These are phyloP conservation scores for Fraxinus albicans DNA, from an alignment of 305 asterid species.

Conservation along the genomic window DNA sequence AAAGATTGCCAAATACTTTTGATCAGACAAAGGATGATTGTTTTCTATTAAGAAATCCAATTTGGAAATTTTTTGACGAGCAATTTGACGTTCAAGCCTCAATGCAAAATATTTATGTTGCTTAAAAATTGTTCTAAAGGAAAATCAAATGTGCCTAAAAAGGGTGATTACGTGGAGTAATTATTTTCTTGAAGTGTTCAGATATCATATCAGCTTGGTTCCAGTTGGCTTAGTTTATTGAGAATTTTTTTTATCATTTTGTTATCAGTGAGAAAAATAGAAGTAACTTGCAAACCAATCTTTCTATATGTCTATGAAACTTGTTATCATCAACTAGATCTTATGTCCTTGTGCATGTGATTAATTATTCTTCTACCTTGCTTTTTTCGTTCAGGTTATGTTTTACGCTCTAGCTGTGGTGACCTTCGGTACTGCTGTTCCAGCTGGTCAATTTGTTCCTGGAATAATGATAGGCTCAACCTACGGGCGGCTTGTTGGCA, in stretches of 20 bases:
- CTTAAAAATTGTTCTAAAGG: background rate
- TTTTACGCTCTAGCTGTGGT: conserved; percentile 90
- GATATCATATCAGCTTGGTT: background rate
- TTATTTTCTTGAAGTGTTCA: conserved; percentile 7
- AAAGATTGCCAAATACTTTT: background rate
- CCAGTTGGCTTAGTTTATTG: background rate
- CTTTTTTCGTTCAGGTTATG: conserved; percentile 64
- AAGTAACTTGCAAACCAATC: background rate
- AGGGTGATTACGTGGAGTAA: conserved; percentile 2
- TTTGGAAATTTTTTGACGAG: background rate
- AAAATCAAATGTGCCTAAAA: background rate
- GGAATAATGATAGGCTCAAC: conserved; percentile 99
- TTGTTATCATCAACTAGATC: conserved; percentile 4
- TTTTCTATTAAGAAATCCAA: background rate
- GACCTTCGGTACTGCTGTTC: conserved; percentile 94
- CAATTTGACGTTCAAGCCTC: background rate
- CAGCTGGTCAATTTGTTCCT: conserved; percentile 98
- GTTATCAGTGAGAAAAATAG: background rate
- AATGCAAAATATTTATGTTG: background rate
- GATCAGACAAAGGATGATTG: background rate
- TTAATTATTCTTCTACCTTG: conserved; percentile 7
- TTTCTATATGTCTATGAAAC: background rate
- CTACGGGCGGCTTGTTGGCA: conserved; percentile 97
- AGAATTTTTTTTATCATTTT: background rate
- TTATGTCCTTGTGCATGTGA: conserved; percentile 6